Percentiles rank a stretch among this genome's conserved stretches.
Evolutionary conservation across 139 green algal genomes (phyloP).

Genomic region (Coelastrella sp.): DNA sequence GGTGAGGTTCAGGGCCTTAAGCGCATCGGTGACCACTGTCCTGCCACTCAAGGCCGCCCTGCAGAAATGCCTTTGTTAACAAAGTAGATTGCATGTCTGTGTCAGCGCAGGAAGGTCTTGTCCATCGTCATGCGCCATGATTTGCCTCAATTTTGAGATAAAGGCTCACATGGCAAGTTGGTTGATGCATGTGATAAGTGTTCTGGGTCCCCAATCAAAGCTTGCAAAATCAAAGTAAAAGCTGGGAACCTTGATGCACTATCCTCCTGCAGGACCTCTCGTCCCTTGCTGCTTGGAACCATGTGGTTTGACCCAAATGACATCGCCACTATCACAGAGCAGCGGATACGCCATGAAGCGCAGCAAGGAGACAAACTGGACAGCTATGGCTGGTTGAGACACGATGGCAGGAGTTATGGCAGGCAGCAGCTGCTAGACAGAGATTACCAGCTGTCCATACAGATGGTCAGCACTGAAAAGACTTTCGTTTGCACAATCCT

Average conservation of each 20-base stretch:
- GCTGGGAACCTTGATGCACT: too few species aligned
- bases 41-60: conserved; percentile 45
- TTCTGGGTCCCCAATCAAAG: neutral
- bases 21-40: too few species aligned
- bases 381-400: conserved; percentile 83
- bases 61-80: conserved; percentile 59
- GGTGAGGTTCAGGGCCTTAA: too few species aligned
- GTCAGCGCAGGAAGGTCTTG: too few species aligned
- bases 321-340: conserved; percentile 6
- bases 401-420: conserved; percentile 88
- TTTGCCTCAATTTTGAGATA: too few species aligned
- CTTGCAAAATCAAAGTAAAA: too few species aligned
- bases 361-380: conserved; percentile 64
- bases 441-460: conserved; percentile 70
- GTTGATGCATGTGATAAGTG: neutral
- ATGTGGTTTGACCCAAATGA: conserved; percentile 86
- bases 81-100: too few species aligned
- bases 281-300: conserved; percentile 79
- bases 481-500: neutral
- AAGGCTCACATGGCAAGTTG: conserved; percentile 68
- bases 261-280: conserved; percentile 53
- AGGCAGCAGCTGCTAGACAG: conserved; percentile 79
- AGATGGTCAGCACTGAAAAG: conserved; percentile 53
- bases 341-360: conserved; percentile 55
- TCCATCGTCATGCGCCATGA: too few species aligned